Base-by-base conservation (phyloP, 805 yeast genomes). In the Metschnikowia lachancei region DNA sequence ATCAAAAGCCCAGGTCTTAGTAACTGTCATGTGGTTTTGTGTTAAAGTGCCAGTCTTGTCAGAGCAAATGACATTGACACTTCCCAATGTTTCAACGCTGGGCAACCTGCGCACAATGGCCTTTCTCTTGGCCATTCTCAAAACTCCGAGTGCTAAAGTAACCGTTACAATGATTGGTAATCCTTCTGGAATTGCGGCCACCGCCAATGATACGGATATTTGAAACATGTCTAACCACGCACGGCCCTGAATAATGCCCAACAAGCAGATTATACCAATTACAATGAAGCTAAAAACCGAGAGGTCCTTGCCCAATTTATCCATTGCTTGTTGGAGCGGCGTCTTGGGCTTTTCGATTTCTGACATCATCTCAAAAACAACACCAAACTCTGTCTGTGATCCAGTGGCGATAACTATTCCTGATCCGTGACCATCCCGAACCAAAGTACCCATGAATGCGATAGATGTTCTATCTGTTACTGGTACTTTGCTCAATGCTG, bases 131-230 rank as follows among this genome's bases (percentile, higher is more conserved):
- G 99, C 97, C 99, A 94, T 94, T 69, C 98, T 78, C 55, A 94
- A 74, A 36, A 94, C 99, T 41, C 99, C 99, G 18, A 94, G 74
- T 0, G 99, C 99, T 52, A 94, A 74, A 0, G 99, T 94, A 9
- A 94, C 99, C 5, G 99, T 92, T 34, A 94, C 99, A 64, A 94
- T 94, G 59, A 94, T 94, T 0, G 99, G 99, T 55, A 94, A 77
- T 45, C 99, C 99, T 67, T 94, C 99, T 4, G 99, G 99, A 57
- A 94, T 94, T 3, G 99, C 99, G 41, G 99, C 99, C 16, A 94
- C 99, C 2, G 99, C 99, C 52, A 94, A 75, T 1, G 97, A 90
- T 9, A 94, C 99, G 1, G 97, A 88, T 48, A 94, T 90, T 65
- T 92, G 97, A 69, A 94, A 92, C 97, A 95, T 94, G 53, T 94